Base-by-base conservation (phyloP, 129 eudicot genomes). In the Pseudognaphalium luteoalbum region DNA sequence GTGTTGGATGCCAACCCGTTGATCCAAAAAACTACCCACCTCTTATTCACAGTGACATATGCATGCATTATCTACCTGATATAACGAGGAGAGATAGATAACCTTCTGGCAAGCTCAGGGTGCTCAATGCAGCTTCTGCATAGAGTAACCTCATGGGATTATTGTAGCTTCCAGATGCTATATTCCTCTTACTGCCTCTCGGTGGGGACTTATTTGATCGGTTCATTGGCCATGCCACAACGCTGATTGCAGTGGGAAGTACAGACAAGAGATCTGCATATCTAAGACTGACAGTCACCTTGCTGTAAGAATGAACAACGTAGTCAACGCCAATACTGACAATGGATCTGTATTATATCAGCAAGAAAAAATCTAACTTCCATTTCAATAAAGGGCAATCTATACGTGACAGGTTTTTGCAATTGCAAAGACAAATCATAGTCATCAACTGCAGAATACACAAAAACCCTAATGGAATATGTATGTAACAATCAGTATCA, bases 31-130 rank as follows among this genome's bases (percentile, higher is more conserved):
- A 1, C 8, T 9, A 39, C 47, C 14, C 34, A 39, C 11, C 47
- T 9, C 14, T 57, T 7, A 28, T 61, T 61, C 4, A 61, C n/a
- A 12, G 69, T 33, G 44, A 64, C 21, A 61, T 21, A 17, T 64
- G 69, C 42, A 8, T 32, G 22, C 21, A 22, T 16, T 54, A 33
- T 63, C 72, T 50, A 37, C 66, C 14, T 65, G 44, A 51, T 41
- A 33, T 32, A 14, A 50, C 2, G 9, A 20, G 25, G 59, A 39
- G 57, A 33, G 72, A 73, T 22, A 47, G 16, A 79, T 51, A 56
- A 91, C 97, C 97, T 91, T 93, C 91, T 39, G 98, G 98, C 57
- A 93, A 82, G 74, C 98, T 93, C 76, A 88, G 85, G 12, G 88
- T 72, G 15, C 96, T 87, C 41, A 93, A 72, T 44, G 98, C 98